Evolutionary conservation across 2,329 filamentous ascomycete genomes (phyloP).

Genomic region (Cladophialophora exuberans): DNA sequence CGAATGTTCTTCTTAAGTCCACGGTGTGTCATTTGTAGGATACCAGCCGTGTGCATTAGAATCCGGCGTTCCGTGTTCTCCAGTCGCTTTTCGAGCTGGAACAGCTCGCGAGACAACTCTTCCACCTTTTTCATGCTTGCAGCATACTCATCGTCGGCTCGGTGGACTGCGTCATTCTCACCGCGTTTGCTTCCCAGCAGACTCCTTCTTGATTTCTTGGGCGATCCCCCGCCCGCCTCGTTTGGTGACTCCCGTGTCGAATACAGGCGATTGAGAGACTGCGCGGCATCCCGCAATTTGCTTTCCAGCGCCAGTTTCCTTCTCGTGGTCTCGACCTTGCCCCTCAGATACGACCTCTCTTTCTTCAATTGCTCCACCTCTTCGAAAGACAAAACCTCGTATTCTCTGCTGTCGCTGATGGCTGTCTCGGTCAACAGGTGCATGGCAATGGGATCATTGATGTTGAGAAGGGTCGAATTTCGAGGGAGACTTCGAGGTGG

Average conservation of each 20-base stretch:
- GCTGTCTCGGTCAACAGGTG: conserved; percentile 94
- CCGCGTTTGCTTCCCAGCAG: conserved; percentile 51
- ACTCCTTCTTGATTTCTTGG: conserved; percentile 56
- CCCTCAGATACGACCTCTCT: conserved; percentile 71
- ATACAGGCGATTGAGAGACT: conserved; percentile 82
- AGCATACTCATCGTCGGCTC: conserved; percentile 74
- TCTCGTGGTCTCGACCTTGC: conserved; percentile 79
- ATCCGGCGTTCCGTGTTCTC: conserved; percentile 76
- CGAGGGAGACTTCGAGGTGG: conserved; percentile 15
- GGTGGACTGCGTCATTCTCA: conserved; percentile 42
- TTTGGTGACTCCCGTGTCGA: conserved; percentile 53
- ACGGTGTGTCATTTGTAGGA: conserved; percentile 87
- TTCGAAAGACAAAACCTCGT: conserved; percentile 83
- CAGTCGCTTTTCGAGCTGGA: conserved; percentile 74
- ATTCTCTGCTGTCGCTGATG: conserved; percentile 82
- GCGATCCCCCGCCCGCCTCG: conserved; percentile 48
- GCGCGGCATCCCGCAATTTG: conserved; percentile 91
- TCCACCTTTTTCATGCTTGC: conserved; percentile 81
- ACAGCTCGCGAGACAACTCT: conserved; percentile 78
- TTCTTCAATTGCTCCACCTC: conserved; percentile 92
- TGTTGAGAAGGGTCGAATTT: conserved; percentile 36
- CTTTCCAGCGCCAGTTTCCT: conserved; percentile 85
- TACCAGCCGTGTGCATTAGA: conserved; percentile 87
- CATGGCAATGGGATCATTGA: conserved; percentile 70
- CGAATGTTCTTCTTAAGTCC: conserved; percentile 64